Evolutionary conservation across 345 rosid genomes (phyloP), one percentile per base, ranked within the genome.

Genomic region (Heritiera fomes): DNA sequence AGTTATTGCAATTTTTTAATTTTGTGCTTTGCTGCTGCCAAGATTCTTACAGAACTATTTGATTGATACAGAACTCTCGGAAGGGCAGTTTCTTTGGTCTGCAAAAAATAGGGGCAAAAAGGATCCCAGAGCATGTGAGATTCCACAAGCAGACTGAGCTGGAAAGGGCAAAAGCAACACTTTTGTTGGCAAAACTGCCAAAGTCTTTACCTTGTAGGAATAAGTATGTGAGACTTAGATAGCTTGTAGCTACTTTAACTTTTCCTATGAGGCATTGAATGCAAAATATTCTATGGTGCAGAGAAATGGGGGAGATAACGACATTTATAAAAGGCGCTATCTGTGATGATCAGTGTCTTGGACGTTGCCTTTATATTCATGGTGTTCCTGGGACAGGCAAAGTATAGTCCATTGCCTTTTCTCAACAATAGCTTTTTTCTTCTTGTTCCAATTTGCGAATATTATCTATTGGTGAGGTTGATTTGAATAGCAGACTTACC

Each of bases 351-450:
- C 95, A 91, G 71, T 95, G 99, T 82, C 82, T 93, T 61, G 98
- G 99, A 17, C 93, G 97, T 68, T 95, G 99, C 78, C 90, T 95
- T 83, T 95, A 92, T 46, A 85, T 93, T 82, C 98, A 93, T 72
- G 99, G 99, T 85, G 99, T 95, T 87, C 99, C 99, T 0, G 99
- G 99, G 80, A 93, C 99, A 11, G 99, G 98, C 82, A 95, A 95
- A 92, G 97, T 90, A 85, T 49, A 60, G 67, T 61, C 79, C 71
- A 8, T 68, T 61, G 45, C 34, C 74, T 70, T 43, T 53, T 17
- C 56, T 28, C 68, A 59, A n/a, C 15, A 9, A n/a, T 0, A 2
- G 7, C 11, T 67, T 10, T 9, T 23, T n/a, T 32, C 23, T 49
- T 8, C 3, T 9, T 49, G 8, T 50, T 70, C 47, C 40, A 47